Evolutionary conservation across 2,329 filamentous ascomycete species (phyloP).

Genomic region (Alternaria alternata): DNA sequence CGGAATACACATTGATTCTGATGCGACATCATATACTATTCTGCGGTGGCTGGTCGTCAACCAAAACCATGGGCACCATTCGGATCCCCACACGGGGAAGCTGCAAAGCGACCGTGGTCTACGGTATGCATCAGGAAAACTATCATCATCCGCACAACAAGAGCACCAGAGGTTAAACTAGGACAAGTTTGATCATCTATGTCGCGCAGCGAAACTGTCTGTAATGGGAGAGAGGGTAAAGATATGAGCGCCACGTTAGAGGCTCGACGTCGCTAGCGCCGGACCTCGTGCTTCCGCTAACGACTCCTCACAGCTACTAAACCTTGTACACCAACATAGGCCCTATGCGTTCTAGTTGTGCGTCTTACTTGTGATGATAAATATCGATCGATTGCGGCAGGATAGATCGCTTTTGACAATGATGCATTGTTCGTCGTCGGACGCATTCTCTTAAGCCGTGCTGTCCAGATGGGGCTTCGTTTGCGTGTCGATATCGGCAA

Average conservation of each 20-base stretch:
- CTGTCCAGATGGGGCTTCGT: neutral
- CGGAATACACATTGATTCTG: neutral
- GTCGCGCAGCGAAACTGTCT: neutral
- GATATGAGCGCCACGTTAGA: neutral
- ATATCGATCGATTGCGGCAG: neutral
- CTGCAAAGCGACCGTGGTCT: neutral
- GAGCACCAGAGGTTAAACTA: neutral
- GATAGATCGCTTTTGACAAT: neutral
- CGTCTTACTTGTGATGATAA: neutral
- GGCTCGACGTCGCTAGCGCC: neutral
- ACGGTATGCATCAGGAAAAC: neutral
- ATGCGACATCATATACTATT: slow-evolving; percentile 7
- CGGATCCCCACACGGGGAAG: slow-evolving; percentile 19
- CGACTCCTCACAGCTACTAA: neutral
- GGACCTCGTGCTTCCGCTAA: neutral
- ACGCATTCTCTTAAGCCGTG: neutral
- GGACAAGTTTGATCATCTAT: neutral
- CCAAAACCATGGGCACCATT: neutral
- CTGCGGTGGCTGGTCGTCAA: slow-evolving; percentile 3
- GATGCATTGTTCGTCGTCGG: neutral
- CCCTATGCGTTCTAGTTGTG: neutral
- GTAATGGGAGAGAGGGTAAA: neutral
- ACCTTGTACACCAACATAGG: neutral
- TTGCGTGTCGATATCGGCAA: neutral
- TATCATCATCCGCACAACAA: neutral